Evolutionary conservation across 148 eudicot species (phyloP), one percentile per base, ranked within the genome.

Genomic region (Fagopyrum esculentum): DNA sequence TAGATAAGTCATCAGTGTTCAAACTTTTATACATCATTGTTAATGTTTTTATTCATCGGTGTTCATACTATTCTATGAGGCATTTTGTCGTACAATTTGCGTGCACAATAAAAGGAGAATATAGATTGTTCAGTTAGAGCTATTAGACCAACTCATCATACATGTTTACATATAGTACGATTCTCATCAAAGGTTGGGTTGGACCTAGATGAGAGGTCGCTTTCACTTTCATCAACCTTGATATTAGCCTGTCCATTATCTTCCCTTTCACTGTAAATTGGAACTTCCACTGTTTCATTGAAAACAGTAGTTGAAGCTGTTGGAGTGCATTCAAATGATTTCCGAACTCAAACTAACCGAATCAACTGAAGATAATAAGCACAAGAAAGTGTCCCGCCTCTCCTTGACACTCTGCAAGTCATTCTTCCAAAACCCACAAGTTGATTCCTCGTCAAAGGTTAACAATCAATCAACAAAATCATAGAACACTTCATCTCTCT

Each of bases 401-500:
- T 90, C 89, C 79, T 83, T 76, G 26, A 93, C 86, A 72, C 96
- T 90, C 68, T 48, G 74, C 2, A 83, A 86, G 75, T 87, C 91
- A 71, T 76, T 74, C 80, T 79, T 75, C 98, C 98, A 90, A 68
- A 83, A 71, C 22, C 78, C 89, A 78, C 72, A 83, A 35, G 79
- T 82, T 45, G 83, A 78, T 57, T 85, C 87, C 71, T 85, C 85
- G 15, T 64, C 78, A 49, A 49, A 49, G 2, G 52, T 49, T 50
- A 81, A 74, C 72, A 90, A 78, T 17, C 55, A 68, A 69, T 87
- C 87, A 2, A 56, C 56, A 17, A 84, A 75, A 78, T 93, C 96
- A 80, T 84, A 85, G 82, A 89, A 93, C 60, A 77, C 81, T 43
- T 87, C 90, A 57, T 87, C 95, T 66, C 73, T 75, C 69, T 75